These are phyloP conservation scores for Drechslerella coelobrocha DNA, from an alignment of 2,329 filamentous ascomycete genomes.

Conservation along the genomic window DNA sequence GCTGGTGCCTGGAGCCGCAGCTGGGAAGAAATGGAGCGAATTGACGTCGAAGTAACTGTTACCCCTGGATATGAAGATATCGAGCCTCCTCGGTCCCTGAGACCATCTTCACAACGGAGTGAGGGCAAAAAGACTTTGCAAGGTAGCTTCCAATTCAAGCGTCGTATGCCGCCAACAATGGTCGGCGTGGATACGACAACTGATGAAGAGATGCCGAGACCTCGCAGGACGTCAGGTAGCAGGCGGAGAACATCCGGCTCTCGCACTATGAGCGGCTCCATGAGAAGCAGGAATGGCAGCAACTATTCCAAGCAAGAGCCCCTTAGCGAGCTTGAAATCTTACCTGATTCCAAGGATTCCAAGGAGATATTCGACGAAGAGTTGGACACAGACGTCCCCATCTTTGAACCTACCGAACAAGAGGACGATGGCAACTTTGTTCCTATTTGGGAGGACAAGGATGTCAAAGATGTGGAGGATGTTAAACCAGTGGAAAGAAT, in stretches of 20 bases:
- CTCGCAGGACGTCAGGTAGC: constrained; percentile 16
- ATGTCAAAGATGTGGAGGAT: constrained; percentile 25
- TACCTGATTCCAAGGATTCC: constrained; percentile 12
- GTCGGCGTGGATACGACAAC: constrained; percentile 42
- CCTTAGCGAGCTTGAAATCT: constrained; percentile 37
- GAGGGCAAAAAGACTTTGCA: constrained; percentile 36
- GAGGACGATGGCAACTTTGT: constrained; percentile 34
- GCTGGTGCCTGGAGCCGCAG: constrained; percentile 90
- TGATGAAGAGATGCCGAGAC: constrained; percentile 44
- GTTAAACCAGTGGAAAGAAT: constrained; percentile 17
- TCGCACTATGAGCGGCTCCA: constrained; percentile 23
- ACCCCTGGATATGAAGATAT: constrained; percentile 45
- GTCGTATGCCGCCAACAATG: constrained; percentile 22
- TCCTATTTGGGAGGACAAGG: constrained; percentile 42
- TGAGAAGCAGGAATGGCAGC: constrained; percentile 32
- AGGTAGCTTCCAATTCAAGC: constrained; percentile 42
- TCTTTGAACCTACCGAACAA: constrained; percentile 23
- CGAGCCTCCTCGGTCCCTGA: constrained; percentile 12
- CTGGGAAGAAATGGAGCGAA: constrained; percentile 98
- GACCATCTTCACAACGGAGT: constrained; percentile 32
- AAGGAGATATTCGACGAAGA: constrained; percentile 39
- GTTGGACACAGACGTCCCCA: constrained; percentile 32
- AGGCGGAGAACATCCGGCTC: constrained; percentile 27
- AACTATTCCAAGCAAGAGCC: constrained; percentile 45
- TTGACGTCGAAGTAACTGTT: constrained; percentile 79